phyloP scores from a whole-genome alignment of 2,329 filamentous ascomycete species.

The Ophiostoma angusticollis region DNA sequence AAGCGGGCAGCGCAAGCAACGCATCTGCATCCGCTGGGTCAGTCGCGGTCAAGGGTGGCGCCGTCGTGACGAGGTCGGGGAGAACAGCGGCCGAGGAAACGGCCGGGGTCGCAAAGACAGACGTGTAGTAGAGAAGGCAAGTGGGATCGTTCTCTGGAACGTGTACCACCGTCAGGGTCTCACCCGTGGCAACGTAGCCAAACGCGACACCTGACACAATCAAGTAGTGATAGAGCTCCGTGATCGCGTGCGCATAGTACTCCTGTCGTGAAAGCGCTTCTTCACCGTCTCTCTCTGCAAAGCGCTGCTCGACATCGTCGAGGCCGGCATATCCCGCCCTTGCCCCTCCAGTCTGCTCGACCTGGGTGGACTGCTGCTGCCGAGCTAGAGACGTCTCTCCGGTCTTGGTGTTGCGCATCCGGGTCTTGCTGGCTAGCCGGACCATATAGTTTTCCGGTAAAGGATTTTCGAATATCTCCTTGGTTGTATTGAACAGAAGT shows the following conservation, averaged over 20 bases:
- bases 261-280: not conserved
- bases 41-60: not conserved
- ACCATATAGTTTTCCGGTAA: slow-evolving; percentile 1
- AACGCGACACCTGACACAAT: not conserved
- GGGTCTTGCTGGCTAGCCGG: not conserved
- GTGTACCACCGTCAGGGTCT: not conserved
- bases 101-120: not conserved
- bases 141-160: not conserved
- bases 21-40: not conserved
- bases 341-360: too few relatives aligned
- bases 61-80: too few relatives aligned
- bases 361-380: not conserved
- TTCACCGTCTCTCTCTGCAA: too few relatives aligned
- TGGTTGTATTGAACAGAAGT: too few relatives aligned
- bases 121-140: not conserved
- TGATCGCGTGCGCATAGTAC: not conserved
- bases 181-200: not conserved
- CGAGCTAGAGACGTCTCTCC: not conserved
- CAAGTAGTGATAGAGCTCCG: slow-evolving; percentile 1
- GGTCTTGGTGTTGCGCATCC: not conserved
- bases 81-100: not conserved
- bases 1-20: too few relatives aligned
- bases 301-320: not conserved
- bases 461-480: too few relatives aligned
- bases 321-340: not conserved